Evolutionary conservation across 2,329 filamentous ascomycete species (phyloP), one percentile per base, ranked within the genome.

Genomic region (Colletotrichum liriopes): DNA sequence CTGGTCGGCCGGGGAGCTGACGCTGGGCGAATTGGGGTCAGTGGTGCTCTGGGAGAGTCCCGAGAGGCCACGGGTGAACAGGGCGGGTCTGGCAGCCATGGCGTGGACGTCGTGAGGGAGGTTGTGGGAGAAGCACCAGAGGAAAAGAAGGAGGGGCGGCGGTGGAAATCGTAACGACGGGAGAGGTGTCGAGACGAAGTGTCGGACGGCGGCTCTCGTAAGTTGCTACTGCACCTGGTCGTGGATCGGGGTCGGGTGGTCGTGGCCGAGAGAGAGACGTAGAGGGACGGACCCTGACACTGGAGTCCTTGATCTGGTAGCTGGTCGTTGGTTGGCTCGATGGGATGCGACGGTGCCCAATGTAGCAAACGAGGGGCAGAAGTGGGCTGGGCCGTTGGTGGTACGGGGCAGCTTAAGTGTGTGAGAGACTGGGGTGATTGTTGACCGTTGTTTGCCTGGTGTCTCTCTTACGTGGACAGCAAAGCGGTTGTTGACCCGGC

Each of bases 1-100:
- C 81, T 91, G 88, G 78, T 92, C 90, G 67, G 93, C 92, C 35
- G 93, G 93, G 12, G 93, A 93, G 75, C 87, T 86, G 71, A 90
- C 90, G 73, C 86, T 87, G 39, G 87, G 85, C 52, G 89, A 91
- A 79, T 89, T 90, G 59, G 88, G 83, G 74, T 89, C 87, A 76
- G 87, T 86, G 65, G 72, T 67, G 80, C 86, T 86, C 79, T 91
- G 87, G 69, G 89, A 88, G 71, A 92, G 86, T 70, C 86, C 84
- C 41, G 92, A 90, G 71, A 93, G 87, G 79, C 89, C 89, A 76
- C 88, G 86, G 54, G 90, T 92, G 79, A 91, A 89, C 80, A 91
- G 85, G 68, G 86, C 84, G 45, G 89, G 89, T 80, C 88, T 86
- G 64, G 84, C 77, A 60, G 89, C 85, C 89, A 91, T 92, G 78